Percentiles rank a stretch among this genome's conserved stretches.
These are phyloP conservation scores for Daldinia eschscholtzii DNA, from an alignment of 2,329 filamentous ascomycete species.

Conservation along the genomic window DNA sequence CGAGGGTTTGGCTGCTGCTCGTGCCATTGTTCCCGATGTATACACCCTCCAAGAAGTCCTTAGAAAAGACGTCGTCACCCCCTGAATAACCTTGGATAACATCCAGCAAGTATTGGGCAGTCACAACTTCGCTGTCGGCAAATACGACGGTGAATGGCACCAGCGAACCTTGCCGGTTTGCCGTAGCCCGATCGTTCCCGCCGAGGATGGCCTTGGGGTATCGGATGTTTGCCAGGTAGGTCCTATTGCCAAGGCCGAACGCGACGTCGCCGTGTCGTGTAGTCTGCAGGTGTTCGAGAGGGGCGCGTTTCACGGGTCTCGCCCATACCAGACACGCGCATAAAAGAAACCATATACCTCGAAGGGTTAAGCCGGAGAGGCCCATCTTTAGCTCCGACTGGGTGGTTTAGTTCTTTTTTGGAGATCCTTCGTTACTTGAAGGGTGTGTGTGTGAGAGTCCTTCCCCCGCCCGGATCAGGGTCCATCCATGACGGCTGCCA, in stretches of 20 bases:
- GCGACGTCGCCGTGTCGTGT: conserved; percentile 50
- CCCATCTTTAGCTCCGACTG: conserved; percentile 7
- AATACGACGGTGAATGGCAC: conserved; percentile 2
- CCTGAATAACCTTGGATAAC: conserved; percentile 51
- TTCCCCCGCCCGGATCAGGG: conserved; percentile 1
- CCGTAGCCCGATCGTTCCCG: conserved; percentile 32
- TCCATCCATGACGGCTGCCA: background rate
- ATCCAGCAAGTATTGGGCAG: conserved; percentile 42
- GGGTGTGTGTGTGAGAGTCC: background rate
- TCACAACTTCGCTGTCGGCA: background rate
- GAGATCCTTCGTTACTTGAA: background rate
- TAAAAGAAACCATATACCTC: conserved; percentile 4
- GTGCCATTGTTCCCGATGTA: conserved; percentile 50
- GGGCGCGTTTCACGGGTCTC: conserved; percentile 34
- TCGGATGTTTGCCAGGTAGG: conserved; percentile 54
- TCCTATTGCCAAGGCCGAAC: conserved; percentile 54
- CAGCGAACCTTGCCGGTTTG: background rate
- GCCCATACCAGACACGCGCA: conserved; percentile 20
- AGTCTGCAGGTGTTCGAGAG: conserved; percentile 37
- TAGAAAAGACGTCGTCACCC: conserved; percentile 55
- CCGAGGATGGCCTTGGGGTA: conserved; percentile 49
- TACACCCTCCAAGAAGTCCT: conserved; percentile 54
- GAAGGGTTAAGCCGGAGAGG: background rate
- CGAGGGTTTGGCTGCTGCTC: conserved; percentile 41
- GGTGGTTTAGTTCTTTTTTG: conserved; percentile 3